Evolutionary conservation across 306 rosid genomes (phyloP), one percentile per base, ranked within the genome.

Genomic region (Begonia fuchsioides): DNA sequence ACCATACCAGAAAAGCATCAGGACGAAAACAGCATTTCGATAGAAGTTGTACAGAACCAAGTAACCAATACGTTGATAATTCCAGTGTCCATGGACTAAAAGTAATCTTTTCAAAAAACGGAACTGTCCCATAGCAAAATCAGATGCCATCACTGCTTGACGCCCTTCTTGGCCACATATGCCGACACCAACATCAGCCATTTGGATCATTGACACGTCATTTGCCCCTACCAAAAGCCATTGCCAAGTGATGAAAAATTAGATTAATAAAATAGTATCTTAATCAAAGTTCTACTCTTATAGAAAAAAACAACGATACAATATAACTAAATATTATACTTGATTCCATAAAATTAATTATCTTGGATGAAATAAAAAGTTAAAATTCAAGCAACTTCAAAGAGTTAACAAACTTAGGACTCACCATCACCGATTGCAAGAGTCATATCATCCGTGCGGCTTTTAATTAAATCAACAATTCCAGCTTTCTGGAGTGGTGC

Each of bases 111-210:
- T 83, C 64, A 92, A 49, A 65, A 85, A 92, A 59, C 58, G 81
- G 70, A 92, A 92, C 59, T 92, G 98, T 47, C 98, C 98, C 98
- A 92, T 92, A 38, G 98, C 98, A 69, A 92, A 92, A 78, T 92
- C 98, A 50, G 98, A 77, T 53, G 98, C 98, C 98, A 92, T 92
- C 64, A 92, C 98, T 17, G 98, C 98, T 61, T 92, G 98, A 52
- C 98, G 98, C 49, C 98, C 98, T 66, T 92, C 98, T 77, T 81
- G 95, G 57, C 98, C 98, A 17, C 98, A 81, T 59, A 92, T 85
- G 68, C 98, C 98, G 59, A 92, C 94, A 52, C 98, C 98, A 61
- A 92, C 98, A 79, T 92, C 98, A 50, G 98, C 98, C 98, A 79
- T 92, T 92, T n/a, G n/a, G n/a, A n/a, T n/a, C n/a, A n/a, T n/a